phyloP scores from a whole-genome alignment of 371 early-diverging fungal species.

The Mucor saturninus region DNA sequence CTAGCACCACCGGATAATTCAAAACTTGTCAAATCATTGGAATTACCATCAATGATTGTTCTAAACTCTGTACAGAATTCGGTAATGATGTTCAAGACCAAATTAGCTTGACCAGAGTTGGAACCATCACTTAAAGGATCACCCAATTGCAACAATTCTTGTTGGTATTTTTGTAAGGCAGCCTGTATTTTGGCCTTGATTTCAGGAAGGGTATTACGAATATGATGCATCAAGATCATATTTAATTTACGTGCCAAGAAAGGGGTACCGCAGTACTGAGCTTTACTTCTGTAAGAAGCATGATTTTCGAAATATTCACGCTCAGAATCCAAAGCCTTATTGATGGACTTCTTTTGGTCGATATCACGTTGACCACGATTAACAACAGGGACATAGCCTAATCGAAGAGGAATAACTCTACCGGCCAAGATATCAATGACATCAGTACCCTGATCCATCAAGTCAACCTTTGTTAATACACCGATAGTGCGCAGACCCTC shows the following conservation, averaged over 20 bases:
- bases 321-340: slow-evolving; percentile 89
- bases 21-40: slow-evolving; percentile 88
- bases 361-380: slow-evolving; percentile 98
- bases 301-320: slow-evolving; percentile 94
- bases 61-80: slow-evolving; percentile 97
- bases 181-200: slow-evolving; percentile 95
- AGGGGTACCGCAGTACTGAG: slow-evolving; percentile 98
- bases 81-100: slow-evolving; percentile 94
- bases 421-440: slow-evolving; percentile 98
- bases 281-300: slow-evolving; percentile 91
- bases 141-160: slow-evolving; percentile 87
- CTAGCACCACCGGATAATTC: slow-evolving; percentile 98
- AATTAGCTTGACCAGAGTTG: slow-evolving; percentile 67
- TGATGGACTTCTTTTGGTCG: slow-evolving; percentile 88
- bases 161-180: slow-evolving; percentile 81
- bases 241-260: slow-evolving; percentile 96
- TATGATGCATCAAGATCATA: slow-evolving; percentile 98
- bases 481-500: slow-evolving; percentile 98
- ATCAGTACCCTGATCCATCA: slow-evolving; percentile 99
- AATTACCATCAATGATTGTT: slow-evolving; percentile 92
- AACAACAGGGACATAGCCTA: slow-evolving; percentile 95
- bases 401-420: slow-evolving; percentile 90
- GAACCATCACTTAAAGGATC: slow-evolving; percentile 75
- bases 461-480: slow-evolving; percentile 98
- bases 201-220: slow-evolving; percentile 94